Base-by-base conservation (phyloP, 176 grass and related monocot genomes). In the Bolboschoenus planiculmis region DNA sequence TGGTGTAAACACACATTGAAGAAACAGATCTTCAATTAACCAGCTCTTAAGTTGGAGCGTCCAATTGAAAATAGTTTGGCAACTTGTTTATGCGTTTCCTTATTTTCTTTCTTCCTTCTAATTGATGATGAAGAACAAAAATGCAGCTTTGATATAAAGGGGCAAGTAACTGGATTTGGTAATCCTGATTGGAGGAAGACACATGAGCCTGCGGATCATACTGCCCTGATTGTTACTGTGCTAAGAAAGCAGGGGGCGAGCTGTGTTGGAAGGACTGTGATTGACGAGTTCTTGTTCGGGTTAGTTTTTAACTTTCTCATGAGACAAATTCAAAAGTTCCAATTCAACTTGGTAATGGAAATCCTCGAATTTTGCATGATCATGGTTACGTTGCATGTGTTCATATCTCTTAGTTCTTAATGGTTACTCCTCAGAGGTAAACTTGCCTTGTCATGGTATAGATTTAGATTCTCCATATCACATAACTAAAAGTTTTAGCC, bases 121-220 rank as follows among this genome's bases (percentile, higher is more conserved):
- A 14, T 34, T 86, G 21, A 64, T 90, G 31, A 77, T 83, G 29
- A 10, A 18, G 23, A 50, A 40, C 78, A 0, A 14, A 27, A 23
- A 81, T 88, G 85, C 80, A 96, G 97, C 80, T 93, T 93, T 86
- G 91, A 93, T 75, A 89, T 99, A 83, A 86, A 99, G 89, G 93
- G 86, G 15, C 72, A 82, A 84, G 91, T 96, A 0, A 85, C 97
- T 56, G 97, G 97, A 59, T 96, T 93, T 44, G 97, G 97, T 26
- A 99, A 96, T 85, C 93, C 91, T 53, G 91, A 96, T 85, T 99
- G 97, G 97, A 93, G 92, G 92, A 90, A 78, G 61, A 96, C 93
- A 4, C 97, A 96, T 44, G 74, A 82, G 51, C 75, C 80, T 4
- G 81, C 93, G 30, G 90, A 16, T 31, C 84, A 44, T 63, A 96